A percentile compares a stretch with the other conserved stretches of the same genome.
Evolutionary conservation across 2,329 filamentous ascomycete genomes (phyloP).

Genomic region (Metarhizium sp.): DNA sequence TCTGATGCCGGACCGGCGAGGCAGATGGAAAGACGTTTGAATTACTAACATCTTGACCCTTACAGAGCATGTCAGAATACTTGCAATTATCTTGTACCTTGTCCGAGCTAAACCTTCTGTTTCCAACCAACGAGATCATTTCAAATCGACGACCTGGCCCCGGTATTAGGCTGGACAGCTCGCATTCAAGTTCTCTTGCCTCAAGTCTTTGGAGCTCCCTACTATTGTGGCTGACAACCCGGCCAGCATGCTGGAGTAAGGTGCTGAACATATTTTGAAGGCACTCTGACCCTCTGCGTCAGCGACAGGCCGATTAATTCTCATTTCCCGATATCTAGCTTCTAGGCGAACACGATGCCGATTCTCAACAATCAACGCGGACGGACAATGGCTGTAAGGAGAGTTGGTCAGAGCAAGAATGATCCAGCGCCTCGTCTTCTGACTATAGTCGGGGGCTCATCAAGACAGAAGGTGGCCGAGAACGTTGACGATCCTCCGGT

Average conservation of each 20-base stretch:
- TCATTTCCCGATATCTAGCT: background rate
- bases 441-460: background rate
- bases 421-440: conserved; percentile 12
- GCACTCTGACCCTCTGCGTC: background rate
- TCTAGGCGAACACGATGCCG: background rate
- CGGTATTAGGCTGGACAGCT: background rate
- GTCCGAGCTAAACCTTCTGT: too few relatives aligned
- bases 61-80: background rate
- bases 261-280: background rate
- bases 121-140: too few relatives aligned
- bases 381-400: background rate
- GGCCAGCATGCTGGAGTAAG: background rate
- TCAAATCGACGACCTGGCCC: too few relatives aligned
- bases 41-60: background rate
- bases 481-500: conserved; percentile 16
- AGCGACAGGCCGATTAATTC: background rate
- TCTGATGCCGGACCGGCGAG: background rate
- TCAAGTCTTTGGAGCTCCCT: background rate
- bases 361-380: conserved; percentile 4
- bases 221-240: background rate
- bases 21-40: background rate
- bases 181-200: background rate
- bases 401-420: conserved; percentile 13
- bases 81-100: too few relatives aligned
- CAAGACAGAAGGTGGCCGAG: conserved; percentile 8